phyloP scores from a whole-genome alignment of 345 rosid genomes.

The Mercurialis annua region DNA sequence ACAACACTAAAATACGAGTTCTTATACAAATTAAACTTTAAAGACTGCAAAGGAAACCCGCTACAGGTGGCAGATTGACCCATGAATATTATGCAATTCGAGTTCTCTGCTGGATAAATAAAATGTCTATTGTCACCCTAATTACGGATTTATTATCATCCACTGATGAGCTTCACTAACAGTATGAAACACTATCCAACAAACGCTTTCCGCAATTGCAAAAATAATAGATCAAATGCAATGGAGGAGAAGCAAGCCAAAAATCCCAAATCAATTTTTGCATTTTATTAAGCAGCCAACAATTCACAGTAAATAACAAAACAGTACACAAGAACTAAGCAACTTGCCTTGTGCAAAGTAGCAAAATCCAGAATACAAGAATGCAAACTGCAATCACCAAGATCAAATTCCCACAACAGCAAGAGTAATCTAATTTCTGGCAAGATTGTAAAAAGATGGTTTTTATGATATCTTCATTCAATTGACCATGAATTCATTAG shows the following conservation, averaged over 20 bases:
- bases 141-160: too few relatives aligned
- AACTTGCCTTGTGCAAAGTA: constrained; percentile 7
- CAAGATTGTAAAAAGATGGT: background rate
- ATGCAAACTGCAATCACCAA: constrained; percentile 1
- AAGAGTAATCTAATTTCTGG: background rate
- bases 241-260: background rate
- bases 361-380: background rate
- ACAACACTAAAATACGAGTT: too few relatives aligned
- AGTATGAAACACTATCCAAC: too few relatives aligned
- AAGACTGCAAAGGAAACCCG: too few relatives aligned
- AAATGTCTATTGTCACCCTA: too few relatives aligned
- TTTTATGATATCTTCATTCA: background rate
- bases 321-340: background rate
- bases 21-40: too few relatives aligned
- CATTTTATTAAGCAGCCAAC: background rate
- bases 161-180: too few relatives aligned
- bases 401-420: constrained; percentile 10
- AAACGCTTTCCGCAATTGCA: background rate
- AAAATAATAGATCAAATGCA: background rate
- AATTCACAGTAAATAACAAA: background rate
- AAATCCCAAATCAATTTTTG: background rate
- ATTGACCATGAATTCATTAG: constrained; percentile 14
- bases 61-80: too few relatives aligned
- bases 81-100: too few relatives aligned
- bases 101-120: too few relatives aligned